Evolutionary conservation across 2,329 filamentous ascomycete genomes (phyloP), one percentile per base, ranked within the genome.

Genomic region (Trichoderma sp.): DNA sequence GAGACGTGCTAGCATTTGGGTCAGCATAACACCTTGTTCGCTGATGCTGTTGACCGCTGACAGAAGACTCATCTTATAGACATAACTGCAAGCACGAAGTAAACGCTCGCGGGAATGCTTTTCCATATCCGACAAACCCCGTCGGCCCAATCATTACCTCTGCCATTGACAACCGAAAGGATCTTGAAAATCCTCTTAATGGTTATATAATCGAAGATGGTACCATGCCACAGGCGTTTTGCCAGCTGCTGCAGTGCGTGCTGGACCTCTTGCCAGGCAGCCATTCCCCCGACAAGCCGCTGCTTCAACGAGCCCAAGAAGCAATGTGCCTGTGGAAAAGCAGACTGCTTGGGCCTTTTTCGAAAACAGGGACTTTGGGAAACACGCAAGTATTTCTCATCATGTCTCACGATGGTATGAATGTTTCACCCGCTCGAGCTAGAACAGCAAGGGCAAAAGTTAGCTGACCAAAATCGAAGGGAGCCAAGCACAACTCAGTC

Each of bases 171-270:
- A 84, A 85, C 72, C 80, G 87, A 17, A 76, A 79, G 27, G 80
- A 58, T 4, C 60, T 83, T 32, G 75, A 81, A 1, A 86, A 89
- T 70, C 83, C 84, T 0, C 77, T 88, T 17, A 84, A 89, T 74
- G 88, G 87, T 4, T 90, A 85, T 71, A 84, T 90, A 2, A 85
- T 90, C 17, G 83, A 90, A 74, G 88, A 91, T 70, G 88, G 88
- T 1, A 82, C 85, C 1, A 81, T 90, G 7, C 88, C 88, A 0
- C 80, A 83, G 37, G 86, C 86, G 1, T 78, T 90, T 10, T 81
- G 84, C 0, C 80, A 81, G 1, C 78, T 89, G 27, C 78, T 90
- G 65, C 86, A 88, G 72, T 77, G 81, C 0, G 82, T 89, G 78
- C 76, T 90, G 34, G 84, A 88, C 68, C 68, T 84, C 37, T 80